Base-by-base conservation (phyloP, 805 yeast genomes). In the Starmerella asiatica region DNA sequence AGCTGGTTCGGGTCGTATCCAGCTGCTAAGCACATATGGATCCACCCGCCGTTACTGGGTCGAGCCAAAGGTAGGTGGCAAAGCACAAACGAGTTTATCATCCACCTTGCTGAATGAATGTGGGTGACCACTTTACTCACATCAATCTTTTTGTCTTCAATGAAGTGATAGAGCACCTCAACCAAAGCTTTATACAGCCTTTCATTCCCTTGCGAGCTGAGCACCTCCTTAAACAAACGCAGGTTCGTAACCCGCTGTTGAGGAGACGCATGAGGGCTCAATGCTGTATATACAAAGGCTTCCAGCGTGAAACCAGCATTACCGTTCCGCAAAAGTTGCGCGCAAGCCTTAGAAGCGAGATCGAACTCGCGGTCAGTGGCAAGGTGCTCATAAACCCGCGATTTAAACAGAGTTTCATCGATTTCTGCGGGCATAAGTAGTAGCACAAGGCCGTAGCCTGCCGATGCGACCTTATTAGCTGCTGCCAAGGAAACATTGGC, bases 31-130 rank as follows among this genome's bases (percentile, higher is more conserved):
- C 75, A 75, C 31, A 84, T 58, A 0, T 80, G 80, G 26, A 84
- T 79, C 97, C 97, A 88, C 1, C 79, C 76, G 44, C 70, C 60
- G 55, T 64, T 60, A 46, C 57, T 42, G 33, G 58, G 47, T n/a
- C 8, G 11, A 2, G 71, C 54, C 2, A 49, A 38, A 2, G 50
- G 36, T 43, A 64, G 66, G 50, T 76, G 79, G 15, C 69, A 49
- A 5, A 69, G 46, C 19, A 73, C 54, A 15, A 75, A 52, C 15
- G 65, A 44, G 8, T 64, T 58, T 16, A 66, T 45, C 14, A 76
- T 31, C 42, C 51, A 45, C 2, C 32, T 29, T 15, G 33, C 18
- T 3, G 35, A 30, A 2, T 26, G 34, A n/a, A 47, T 29, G 4
- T 29, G 21, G 14, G 37, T 12, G 12, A 45, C 39, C 3, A 44